Evolutionary conservation across 1,139 yeast genomes (phyloP).

Genomic region (Scheffersomyces parashehatae): DNA sequence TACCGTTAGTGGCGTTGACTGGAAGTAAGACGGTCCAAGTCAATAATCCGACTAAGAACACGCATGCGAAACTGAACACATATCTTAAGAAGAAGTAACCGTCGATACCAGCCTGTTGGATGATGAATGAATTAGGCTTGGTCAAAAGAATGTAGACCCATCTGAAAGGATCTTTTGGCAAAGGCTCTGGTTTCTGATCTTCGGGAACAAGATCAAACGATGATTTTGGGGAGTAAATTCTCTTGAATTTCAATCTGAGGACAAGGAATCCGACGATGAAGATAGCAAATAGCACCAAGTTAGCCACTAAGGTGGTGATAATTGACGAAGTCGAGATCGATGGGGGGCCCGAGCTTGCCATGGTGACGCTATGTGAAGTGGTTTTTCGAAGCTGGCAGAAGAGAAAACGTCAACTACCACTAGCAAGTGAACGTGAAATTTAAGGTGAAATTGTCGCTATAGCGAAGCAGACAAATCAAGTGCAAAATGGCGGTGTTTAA

Average conservation of each 20-base stretch:
- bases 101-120: slow-evolving; percentile 75
- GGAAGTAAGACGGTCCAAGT: slow-evolving; percentile 64
- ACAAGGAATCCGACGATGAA: slow-evolving; percentile 56
- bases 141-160: slow-evolving; percentile 60
- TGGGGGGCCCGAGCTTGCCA: slow-evolving; percentile 18
- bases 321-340: slow-evolving; percentile 65
- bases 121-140: slow-evolving; percentile 63
- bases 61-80: slow-evolving; percentile 44
- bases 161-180: slow-evolving; percentile 61
- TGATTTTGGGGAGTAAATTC: slow-evolving; percentile 72
- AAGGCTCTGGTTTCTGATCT: slow-evolving; percentile 61
- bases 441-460: too few species aligned
- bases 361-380: background rate
- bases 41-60: slow-evolving; percentile 40
- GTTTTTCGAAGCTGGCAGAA: too few species aligned
- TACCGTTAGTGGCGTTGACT: slow-evolving; percentile 63
- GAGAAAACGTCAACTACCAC: too few species aligned
- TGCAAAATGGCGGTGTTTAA: too few species aligned
- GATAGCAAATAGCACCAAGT: slow-evolving; percentile 52
- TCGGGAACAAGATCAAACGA: slow-evolving; percentile 58
- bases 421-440: too few species aligned
- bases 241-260: slow-evolving; percentile 53
- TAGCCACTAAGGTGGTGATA: slow-evolving; percentile 57
- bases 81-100: slow-evolving; percentile 71
- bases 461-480: too few species aligned